A percentile compares a stretch with the other conserved stretches of the same genome.
phyloP scores from a whole-genome alignment of 2,329 filamentous ascomycete species.

The Claviceps pazoutovae region DNA sequence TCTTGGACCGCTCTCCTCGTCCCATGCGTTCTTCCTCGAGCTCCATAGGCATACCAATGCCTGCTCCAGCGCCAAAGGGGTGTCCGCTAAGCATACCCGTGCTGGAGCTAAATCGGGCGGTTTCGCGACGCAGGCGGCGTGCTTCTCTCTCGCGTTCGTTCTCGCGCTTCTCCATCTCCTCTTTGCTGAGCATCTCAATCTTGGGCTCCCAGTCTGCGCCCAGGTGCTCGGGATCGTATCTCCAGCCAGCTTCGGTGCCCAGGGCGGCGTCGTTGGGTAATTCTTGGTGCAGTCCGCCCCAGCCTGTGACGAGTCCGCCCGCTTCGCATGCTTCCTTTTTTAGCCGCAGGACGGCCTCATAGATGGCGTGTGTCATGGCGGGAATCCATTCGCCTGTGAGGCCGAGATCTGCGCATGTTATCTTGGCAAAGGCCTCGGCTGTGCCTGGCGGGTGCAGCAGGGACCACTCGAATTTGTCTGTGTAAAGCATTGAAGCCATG shows the following conservation, averaged over 20 bases:
- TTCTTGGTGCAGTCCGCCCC: slow-evolving; percentile 45
- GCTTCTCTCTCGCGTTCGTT: slow-evolving; percentile 88
- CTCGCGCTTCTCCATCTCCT: slow-evolving; percentile 95
- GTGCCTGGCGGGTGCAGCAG: slow-evolving; percentile 82
- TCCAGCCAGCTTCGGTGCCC: slow-evolving; percentile 76
- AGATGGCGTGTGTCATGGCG: slow-evolving; percentile 90
- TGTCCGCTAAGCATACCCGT: slow-evolving; percentile 67
- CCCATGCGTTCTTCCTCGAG: slow-evolving; percentile 74
- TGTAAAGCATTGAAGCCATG: slow-evolving; percentile 79
- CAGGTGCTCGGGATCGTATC: slow-evolving; percentile 84
- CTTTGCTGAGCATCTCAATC: slow-evolving; percentile 70
- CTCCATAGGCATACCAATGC: slow-evolving; percentile 26
- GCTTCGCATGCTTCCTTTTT: slow-evolving; percentile 97
- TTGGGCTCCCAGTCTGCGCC: slow-evolving; percentile 76
- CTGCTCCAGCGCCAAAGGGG: slow-evolving; percentile 34
- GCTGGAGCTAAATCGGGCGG: slow-evolving; percentile 79
- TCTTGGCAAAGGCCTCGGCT: slow-evolving; percentile 80
- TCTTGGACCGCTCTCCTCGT: slow-evolving; percentile 82
- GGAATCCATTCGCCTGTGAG: slow-evolving; percentile 86
- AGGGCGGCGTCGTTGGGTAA: slow-evolving; percentile 83
- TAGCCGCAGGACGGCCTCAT: slow-evolving; percentile 78
- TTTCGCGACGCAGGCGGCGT: slow-evolving; percentile 73
- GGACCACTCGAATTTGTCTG: slow-evolving; percentile 97
- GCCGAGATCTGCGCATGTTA: slow-evolving; percentile 85
- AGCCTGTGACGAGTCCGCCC: slow-evolving; percentile 66